phyloP scores from a whole-genome alignment of 805 yeast species.

The Yarrowia divulgata region DNA sequence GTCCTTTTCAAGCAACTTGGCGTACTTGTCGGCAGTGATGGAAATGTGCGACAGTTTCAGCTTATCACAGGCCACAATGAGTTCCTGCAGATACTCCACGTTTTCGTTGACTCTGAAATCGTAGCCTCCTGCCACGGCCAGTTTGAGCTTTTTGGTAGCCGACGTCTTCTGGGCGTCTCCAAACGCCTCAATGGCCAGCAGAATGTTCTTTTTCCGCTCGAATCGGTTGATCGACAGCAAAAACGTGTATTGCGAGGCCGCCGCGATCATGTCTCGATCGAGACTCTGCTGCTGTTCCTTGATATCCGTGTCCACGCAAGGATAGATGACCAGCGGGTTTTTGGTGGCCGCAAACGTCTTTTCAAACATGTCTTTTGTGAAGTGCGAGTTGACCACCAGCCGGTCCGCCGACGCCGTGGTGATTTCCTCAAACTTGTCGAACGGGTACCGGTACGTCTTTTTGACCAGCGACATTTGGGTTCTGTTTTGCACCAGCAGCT shows the following conservation, averaged over 20 bases:
- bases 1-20: slow-evolving; percentile 2
- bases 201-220: slow-evolving; percentile 84
- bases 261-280: slow-evolving; percentile 15
- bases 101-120: slow-evolving; percentile 80
- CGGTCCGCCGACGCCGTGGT: slow-evolving; percentile 78
- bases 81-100: slow-evolving; percentile 69
- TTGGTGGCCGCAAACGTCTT: slow-evolving; percentile 59
- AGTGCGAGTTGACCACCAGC: slow-evolving; percentile 85
- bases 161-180: slow-evolving; percentile 53
- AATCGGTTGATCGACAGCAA: slow-evolving; percentile 86
- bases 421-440: slow-evolving; percentile 83
- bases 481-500: slow-evolving; percentile 62
- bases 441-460: slow-evolving; percentile 75
- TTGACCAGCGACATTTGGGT: slow-evolving; percentile 61
- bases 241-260: slow-evolving; percentile 49
- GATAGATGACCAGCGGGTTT: slow-evolving; percentile 69
- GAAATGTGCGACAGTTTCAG: neutral
- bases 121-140: slow-evolving; percentile 90
- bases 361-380: slow-evolving; percentile 74
- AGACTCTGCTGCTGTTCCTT: slow-evolving; percentile 39
- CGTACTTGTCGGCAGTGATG: slow-evolving; percentile 4
- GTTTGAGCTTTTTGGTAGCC: slow-evolving; percentile 50
- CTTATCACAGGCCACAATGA: slow-evolving; percentile 51
- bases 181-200: slow-evolving; percentile 76
- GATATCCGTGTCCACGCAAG: slow-evolving; percentile 68